Conservation (phyloP, 257 asterid genomes). For the Fraxinus quadrangulata region DNA sequence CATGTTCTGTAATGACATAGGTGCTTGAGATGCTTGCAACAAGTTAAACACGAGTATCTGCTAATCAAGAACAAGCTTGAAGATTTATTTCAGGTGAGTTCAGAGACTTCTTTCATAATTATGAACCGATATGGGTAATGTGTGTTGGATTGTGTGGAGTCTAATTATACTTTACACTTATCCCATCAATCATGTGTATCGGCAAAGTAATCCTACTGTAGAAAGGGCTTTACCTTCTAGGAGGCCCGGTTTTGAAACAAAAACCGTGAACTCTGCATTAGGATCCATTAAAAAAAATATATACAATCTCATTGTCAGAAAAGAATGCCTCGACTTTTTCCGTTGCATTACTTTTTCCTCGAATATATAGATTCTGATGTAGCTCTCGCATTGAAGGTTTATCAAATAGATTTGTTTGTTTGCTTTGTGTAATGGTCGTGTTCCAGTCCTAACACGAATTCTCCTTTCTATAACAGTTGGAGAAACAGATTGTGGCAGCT, state of each 20-base stretch:
- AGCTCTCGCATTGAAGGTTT: background rate
- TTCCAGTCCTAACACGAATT: background rate
- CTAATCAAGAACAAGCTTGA: conserved; percentile 78
- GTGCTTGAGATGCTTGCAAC: conserved; percentile 67
- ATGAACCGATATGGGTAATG: background rate
- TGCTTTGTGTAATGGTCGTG: background rate
- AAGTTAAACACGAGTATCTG: conserved; percentile 68
- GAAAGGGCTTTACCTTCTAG: no score
- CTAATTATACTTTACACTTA: background rate
- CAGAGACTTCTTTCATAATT: background rate
- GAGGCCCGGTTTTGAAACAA: background rate
- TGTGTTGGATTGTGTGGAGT: background rate
- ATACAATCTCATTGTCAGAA: background rate
- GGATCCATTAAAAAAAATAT: background rate
- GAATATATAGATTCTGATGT: no score
- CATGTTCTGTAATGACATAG: conserved; percentile 33
- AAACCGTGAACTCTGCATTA: background rate
- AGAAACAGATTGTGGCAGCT: conserved; percentile 79
- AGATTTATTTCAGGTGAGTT: conserved; percentile 57
- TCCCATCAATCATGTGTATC: no score
- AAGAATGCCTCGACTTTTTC: background rate
- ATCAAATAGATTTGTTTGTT: background rate
- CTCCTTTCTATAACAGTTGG: conserved; percentile 49
- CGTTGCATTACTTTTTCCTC: background rate
- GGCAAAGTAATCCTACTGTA: background rate